Conservation (phyloP, 2,329 filamentous ascomycete species). For the Aureobasidium subglaciale region DNA sequence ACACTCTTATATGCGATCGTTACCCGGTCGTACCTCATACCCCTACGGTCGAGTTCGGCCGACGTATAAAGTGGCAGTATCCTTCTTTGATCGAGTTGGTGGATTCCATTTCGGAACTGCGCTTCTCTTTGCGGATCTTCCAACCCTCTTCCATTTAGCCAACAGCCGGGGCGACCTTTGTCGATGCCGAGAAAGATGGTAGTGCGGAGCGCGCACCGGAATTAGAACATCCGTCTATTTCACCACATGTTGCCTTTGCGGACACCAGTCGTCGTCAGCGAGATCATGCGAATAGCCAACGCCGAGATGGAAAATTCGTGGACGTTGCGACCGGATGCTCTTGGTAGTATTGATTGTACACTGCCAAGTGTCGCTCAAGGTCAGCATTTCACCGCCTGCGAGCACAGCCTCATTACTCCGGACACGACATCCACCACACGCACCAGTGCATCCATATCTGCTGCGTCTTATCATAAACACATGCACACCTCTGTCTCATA, state of each 20-base stretch:
- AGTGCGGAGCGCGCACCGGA: conserved; percentile 4
- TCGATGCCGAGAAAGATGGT: background rate
- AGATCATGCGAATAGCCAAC: background rate
- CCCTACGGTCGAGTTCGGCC: background rate
- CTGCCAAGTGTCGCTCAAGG: background rate
- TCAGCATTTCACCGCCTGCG: background rate
- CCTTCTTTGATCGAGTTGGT: background rate
- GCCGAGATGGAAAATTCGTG: background rate
- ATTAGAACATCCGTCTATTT: background rate
- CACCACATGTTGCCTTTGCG: background rate
- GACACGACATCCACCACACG: background rate
- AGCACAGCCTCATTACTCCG: background rate
- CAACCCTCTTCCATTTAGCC: background rate
- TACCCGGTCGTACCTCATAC: background rate
- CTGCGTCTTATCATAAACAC: background rate
- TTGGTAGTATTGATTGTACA: background rate
- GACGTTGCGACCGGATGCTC: background rate
- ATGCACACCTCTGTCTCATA: background rate
- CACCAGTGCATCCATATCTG: background rate
- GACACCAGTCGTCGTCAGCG: background rate
- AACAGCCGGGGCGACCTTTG: background rate
- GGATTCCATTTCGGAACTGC: background rate
- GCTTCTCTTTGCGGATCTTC: background rate
- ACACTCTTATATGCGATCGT: background rate
- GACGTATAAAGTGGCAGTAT: background rate